A percentile compares a stretch with the other conserved stretches of the same genome.
phyloP scores from a whole-genome alignment of 169 alveolate genomes.

The Plasmodium malariae region DNA sequence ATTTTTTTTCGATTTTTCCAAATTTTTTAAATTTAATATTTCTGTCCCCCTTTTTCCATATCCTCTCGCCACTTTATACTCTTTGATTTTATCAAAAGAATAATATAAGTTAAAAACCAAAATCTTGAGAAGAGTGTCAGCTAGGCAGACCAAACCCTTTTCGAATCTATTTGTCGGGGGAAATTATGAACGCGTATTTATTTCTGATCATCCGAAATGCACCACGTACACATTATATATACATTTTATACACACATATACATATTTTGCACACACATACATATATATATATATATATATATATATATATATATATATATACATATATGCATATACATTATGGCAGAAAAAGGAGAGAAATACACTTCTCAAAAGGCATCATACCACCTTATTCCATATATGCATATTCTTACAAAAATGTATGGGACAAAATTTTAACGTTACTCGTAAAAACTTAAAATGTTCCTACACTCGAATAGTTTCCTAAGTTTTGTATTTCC shows the following conservation, averaged over 20 bases:
- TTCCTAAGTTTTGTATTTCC: too few species aligned
- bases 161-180: constrained; percentile 15
- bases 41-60: not conserved
- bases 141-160: constrained; percentile 27
- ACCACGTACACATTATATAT: too few species aligned
- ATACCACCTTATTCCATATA: not conserved
- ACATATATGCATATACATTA: not conserved
- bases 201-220: too few species aligned
- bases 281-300: too few species aligned
- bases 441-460: too few species aligned
- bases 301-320: not conserved
- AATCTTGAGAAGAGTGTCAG: constrained; percentile 13
- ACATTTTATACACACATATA: too few species aligned
- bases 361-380: not conserved
- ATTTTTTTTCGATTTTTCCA: constrained; percentile 55
- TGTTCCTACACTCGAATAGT: too few species aligned
- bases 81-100: constrained; percentile 59
- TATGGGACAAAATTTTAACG: too few species aligned
- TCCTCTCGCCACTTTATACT: not conserved
- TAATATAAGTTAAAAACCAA: constrained; percentile 41
- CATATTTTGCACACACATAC: too few species aligned
- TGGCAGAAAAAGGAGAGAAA: not conserved
- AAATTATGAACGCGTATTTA: not conserved
- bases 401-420: too few species aligned
- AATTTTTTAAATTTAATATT: not conserved